Percentiles rank a stretch among this genome's conserved stretches.
phyloP scores from a whole-genome alignment of 352 stramenopile species.

The Globisporangium heterothallicum region DNA sequence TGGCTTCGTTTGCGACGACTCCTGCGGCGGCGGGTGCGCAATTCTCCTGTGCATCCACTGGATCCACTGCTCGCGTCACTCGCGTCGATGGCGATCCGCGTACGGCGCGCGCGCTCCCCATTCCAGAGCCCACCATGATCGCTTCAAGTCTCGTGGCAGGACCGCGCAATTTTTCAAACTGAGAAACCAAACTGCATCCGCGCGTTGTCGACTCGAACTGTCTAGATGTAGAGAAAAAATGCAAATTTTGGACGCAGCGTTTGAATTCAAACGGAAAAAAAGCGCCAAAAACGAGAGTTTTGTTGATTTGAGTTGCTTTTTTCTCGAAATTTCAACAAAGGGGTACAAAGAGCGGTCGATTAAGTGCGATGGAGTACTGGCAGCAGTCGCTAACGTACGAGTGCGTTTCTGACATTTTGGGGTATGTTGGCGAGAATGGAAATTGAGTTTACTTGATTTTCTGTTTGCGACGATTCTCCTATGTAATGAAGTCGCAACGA shows the following conservation, averaged over 20 bases:
- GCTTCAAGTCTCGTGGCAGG: constrained; percentile 9
- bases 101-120: too few relatives aligned
- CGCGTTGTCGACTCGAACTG: not conserved
- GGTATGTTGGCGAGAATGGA: too few relatives aligned
- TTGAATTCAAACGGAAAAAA: constrained; percentile 11
- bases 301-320: too few relatives aligned
- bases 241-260: not conserved
- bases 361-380: not conserved
- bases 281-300: not conserved
- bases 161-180: constrained; percentile 10
- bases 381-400: not conserved
- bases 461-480: too few relatives aligned
- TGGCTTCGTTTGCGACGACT: constrained; percentile 2
- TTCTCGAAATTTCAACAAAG: not conserved
- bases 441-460: constrained; percentile 4
- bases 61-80: not conserved
- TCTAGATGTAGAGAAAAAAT: constrained; percentile 2
- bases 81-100: not conserved
- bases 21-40: constrained; percentile 14
- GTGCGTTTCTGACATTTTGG: constrained; percentile 5
- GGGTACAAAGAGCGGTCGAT: not conserved
- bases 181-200: not conserved
- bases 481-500: too few relatives aligned
- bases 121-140: not conserved
- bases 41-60: constrained; percentile 27